phyloP scores from a whole-genome alignment of 1,284 basidiomycete genomes.

The Tilletia setariae region DNA sequence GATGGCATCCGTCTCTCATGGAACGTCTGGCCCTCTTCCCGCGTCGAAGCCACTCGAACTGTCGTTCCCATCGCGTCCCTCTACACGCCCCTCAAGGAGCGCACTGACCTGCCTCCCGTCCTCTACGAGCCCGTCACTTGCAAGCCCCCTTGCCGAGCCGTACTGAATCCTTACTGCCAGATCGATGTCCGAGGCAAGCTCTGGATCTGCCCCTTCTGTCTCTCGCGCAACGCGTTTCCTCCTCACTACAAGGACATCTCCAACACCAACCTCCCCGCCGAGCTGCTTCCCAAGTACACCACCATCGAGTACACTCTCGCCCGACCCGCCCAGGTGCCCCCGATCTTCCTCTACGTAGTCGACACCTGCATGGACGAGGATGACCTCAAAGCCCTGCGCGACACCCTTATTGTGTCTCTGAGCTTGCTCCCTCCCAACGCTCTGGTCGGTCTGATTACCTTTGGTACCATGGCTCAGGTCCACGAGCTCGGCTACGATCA shows the following conservation, averaged over 20 bases:
- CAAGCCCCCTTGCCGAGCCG: constrained; percentile 93
- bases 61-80: constrained; percentile 96
- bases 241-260: constrained; percentile 99
- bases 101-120: constrained; percentile 92
- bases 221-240: constrained; percentile 93
- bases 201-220: constrained; percentile 99
- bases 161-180: constrained; percentile 97
- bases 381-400: constrained; percentile 88
- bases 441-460: constrained; percentile 91
- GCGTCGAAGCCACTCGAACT: constrained; percentile 94
- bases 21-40: constrained; percentile 97
- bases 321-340: constrained; percentile 84
- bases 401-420: constrained; percentile 87
- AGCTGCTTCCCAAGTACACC: constrained; percentile 94
- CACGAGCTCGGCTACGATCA: constrained; percentile 96
- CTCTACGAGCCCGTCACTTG: constrained; percentile 98
- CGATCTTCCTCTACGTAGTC: constrained; percentile 93
- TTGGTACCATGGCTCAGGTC: constrained; percentile 96
- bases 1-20: constrained; percentile 65
- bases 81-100: constrained; percentile 93
- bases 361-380: constrained; percentile 96
- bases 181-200: constrained; percentile 97
- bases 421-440: constrained; percentile 89
- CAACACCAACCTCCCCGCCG: constrained; percentile 90
- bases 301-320: constrained; percentile 98